Conservation (phyloP, 768 basidiomycete species). For the Lactifluus piperatus region DNA sequence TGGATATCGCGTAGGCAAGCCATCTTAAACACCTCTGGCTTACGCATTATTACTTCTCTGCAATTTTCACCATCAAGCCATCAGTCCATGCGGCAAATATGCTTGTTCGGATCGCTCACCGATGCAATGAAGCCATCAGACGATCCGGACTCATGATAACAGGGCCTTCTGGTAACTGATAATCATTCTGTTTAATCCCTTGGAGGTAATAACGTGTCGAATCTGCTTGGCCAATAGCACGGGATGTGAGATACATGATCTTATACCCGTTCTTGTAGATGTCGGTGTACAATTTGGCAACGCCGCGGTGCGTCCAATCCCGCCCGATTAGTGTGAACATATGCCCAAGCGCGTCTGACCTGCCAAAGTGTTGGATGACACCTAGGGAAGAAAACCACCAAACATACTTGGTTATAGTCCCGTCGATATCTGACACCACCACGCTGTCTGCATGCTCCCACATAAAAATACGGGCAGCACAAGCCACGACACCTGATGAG, state of each 20-base stretch:
- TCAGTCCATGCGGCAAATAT: background rate
- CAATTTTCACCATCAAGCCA: background rate
- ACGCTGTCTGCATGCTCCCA: conserved; percentile 91
- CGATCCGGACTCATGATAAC: conserved; percentile 99
- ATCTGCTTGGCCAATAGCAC: conserved; percentile 97
- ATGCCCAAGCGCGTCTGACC: conserved; percentile 93
- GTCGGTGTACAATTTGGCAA: conserved; percentile 95
- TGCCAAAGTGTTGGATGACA: conserved; percentile 25
- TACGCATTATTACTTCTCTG: conserved; percentile 97
- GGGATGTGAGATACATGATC: conserved; percentile 94
- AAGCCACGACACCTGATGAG: conserved; percentile 70
- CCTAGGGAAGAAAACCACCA: background rate
- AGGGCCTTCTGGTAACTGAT: conserved; percentile 94
- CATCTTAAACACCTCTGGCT: conserved; percentile 99
- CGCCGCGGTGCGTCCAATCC: conserved; percentile 96
- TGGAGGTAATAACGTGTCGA: conserved; percentile 91
- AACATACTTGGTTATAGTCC: conserved; percentile 92
- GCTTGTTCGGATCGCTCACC: conserved; percentile 41
- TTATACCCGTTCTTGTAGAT: conserved; percentile 94
- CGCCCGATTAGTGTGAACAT: conserved; percentile 96
- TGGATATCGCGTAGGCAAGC: conserved; percentile 94
- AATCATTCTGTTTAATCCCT: conserved; percentile 91
- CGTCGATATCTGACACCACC: conserved; percentile 96
- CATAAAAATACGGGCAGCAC: conserved; percentile 88
- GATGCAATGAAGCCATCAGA: conserved; percentile 86